Evolutionary conservation across 331 rosid genomes (phyloP), one percentile per base, ranked within the genome.

Genomic region (Pyrus hybrid): DNA sequence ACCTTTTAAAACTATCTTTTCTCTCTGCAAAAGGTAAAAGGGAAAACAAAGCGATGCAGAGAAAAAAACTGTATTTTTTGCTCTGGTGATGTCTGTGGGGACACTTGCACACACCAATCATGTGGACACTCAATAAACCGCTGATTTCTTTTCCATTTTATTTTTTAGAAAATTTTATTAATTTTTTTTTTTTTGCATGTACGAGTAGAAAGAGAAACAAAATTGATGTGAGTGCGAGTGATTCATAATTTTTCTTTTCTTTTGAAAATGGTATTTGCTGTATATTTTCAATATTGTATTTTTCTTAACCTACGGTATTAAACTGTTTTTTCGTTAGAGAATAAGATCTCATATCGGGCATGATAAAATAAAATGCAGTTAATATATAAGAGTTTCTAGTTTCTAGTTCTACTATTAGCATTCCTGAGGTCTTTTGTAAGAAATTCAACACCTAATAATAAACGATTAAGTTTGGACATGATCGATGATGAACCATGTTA

Each of bases 51-150:
- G 45, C 33, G 77, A 11, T 63, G 68, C 43, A 6, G 61, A 49
- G 82, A 73, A 78, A 70, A 67, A 82, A 76, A 32, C 68, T 63
- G 41, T 37, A 11, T 23, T 81, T 17, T 20, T 17, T 32, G 64
- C 66, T 82, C 57, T 5, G 57, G 57, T 17, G 57, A 2, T 51
- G 57, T 68, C 56, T 47, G 80, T 74, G 81, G 79, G 80, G 76
- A 56, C 76, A 53, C 23, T 70, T 63, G 43, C 43, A 70, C 86
- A 76, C 77, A 71, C 74, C 83, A 70, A 72, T 80, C 87, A 81
- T 77, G 86, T 79, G 89, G 67, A 17, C 17, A 62, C 33, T 26
- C 14, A 14, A 73, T 20, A 26, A 10, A 32, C 68, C 14, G 8
- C 45, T 37, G 8, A 37, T 37, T 37, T 65, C 1, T 17, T 49